A percentile compares a stretch with the other conserved stretches of the same genome.
Evolutionary conservation across 2,329 filamentous ascomycete genomes (phyloP).

Genomic region (Teratosphaeria epicoccoides): DNA sequence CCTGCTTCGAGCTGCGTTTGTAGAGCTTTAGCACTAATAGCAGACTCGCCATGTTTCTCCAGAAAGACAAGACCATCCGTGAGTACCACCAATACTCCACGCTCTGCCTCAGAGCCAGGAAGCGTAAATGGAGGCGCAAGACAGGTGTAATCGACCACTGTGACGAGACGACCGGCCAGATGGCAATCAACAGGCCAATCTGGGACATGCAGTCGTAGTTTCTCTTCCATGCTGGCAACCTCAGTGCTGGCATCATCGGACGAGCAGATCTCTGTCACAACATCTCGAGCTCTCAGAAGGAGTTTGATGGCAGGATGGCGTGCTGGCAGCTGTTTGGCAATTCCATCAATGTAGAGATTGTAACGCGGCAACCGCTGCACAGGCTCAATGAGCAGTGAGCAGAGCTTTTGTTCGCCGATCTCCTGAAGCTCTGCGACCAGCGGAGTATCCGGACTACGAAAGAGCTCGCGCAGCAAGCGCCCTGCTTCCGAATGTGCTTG

Average conservation of each 20-base stretch:
- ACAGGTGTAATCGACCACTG: slow-evolving; percentile 70
- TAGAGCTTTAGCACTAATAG: slow-evolving; percentile 60
- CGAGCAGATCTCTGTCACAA: slow-evolving; percentile 93
- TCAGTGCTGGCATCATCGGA: slow-evolving; percentile 64
- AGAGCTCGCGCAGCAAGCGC: slow-evolving; percentile 64
- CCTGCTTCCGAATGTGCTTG: slow-evolving; percentile 80
- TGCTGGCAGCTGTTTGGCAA: slow-evolving; percentile 73
- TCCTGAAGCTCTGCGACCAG: slow-evolving; percentile 72
- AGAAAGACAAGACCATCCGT: slow-evolving; percentile 70
- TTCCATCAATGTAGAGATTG: slow-evolving; percentile 92
- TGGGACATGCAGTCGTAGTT: slow-evolving; percentile 38
- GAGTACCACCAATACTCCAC: slow-evolving; percentile 71
- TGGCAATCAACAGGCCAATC: slow-evolving; percentile 33
- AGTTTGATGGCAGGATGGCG: slow-evolving; percentile 73
- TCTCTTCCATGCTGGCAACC: slow-evolving; percentile 62
- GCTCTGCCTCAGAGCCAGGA: slow-evolving; percentile 12
- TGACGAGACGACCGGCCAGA: slow-evolving; percentile 66
- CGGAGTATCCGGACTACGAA: slow-evolving; percentile 66
- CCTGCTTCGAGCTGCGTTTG: slow-evolving; percentile 78
- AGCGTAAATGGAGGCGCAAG: slow-evolving; percentile 59
- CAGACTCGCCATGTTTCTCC: slow-evolving; percentile 44
- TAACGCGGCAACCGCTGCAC: slow-evolving; percentile 91
- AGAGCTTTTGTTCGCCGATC: slow-evolving; percentile 79
- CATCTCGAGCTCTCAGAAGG: slow-evolving; percentile 80
- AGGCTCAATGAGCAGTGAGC: slow-evolving; percentile 88